A percentile compares a stretch with the other conserved stretches of the same genome.
Conservation (phyloP, 257 asterid species). For the Nicotiana tabacum region DNA sequence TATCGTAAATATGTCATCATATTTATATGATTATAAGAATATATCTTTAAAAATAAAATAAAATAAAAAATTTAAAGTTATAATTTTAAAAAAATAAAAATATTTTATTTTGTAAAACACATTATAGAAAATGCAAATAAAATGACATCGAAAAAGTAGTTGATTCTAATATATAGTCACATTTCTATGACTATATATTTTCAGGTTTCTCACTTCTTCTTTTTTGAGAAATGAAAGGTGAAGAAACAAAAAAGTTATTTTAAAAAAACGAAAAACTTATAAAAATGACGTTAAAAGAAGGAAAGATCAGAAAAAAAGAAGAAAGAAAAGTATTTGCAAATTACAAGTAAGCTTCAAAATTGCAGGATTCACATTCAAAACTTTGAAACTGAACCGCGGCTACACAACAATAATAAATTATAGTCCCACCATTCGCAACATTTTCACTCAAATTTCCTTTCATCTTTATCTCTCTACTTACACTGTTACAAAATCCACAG, state of each 20-base stretch:
- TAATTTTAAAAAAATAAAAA: too few relatives aligned
- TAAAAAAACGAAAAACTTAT: not conserved
- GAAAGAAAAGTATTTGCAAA: not conserved
- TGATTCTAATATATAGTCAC: too few relatives aligned
- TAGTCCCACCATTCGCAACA: not conserved
- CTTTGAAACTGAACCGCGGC: conserved; percentile 1
- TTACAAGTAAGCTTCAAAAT: not conserved
- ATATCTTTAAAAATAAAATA: too few relatives aligned
- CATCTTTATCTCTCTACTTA: not conserved
- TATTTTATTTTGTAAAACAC: too few relatives aligned
- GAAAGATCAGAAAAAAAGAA: not conserved
- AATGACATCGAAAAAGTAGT: not conserved
- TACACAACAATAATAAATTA: not conserved
- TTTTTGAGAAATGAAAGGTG: not conserved
- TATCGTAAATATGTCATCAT: too few relatives aligned
- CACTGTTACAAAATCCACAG: not conserved
- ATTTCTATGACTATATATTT: not conserved
- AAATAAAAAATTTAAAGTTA: too few relatives aligned
- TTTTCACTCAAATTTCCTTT: not conserved
- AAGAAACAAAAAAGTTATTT: not conserved
- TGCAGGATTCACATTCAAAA: not conserved
- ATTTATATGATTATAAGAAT: too few relatives aligned
- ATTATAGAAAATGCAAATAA: too few relatives aligned
- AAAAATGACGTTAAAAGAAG: not conserved
- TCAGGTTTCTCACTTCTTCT: not conserved